Evolutionary conservation across 75 land plant genomes (phyloP).

Genomic region (Pinus taeda): DNA sequence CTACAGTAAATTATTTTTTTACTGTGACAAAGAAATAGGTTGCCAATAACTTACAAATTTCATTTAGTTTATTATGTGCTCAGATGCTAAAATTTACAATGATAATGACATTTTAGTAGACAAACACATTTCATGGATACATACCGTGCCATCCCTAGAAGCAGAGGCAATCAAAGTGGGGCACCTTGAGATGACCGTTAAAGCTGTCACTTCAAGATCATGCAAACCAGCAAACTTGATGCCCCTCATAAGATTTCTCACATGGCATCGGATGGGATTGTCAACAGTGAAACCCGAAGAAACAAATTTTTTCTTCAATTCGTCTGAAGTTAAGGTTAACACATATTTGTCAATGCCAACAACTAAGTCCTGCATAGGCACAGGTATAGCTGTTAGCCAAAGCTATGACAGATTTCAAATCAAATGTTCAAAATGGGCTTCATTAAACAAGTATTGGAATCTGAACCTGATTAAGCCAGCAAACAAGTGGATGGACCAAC

Average conservation of each 20-base stretch:
- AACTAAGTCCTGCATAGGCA: conserved; percentile 19
- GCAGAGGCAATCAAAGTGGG: conserved; percentile 15
- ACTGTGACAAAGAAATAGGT: not conserved
- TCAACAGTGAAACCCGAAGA: conserved; percentile 13
- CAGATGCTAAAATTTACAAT: not conserved
- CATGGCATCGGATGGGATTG: conserved; percentile 14
- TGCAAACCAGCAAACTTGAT: conserved; percentile 12
- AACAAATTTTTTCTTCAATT: not conserved
- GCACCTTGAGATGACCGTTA: conserved; percentile 6
- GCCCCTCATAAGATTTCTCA: conserved; percentile 14
- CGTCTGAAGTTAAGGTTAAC: conserved; percentile 11
- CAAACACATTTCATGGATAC: not conserved
- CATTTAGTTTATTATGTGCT: not conserved
- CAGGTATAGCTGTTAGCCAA: not conserved
- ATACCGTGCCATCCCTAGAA: conserved; percentile 24
- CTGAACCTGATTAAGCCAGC: conserved; percentile 17
- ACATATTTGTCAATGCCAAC: conserved; percentile 27
- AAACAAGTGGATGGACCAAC: conserved; percentile 20
- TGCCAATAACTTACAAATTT: not conserved
- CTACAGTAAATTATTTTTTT: not conserved
- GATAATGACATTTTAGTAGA: not conserved
- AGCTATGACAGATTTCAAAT: not conserved
- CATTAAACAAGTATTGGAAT: conserved; percentile 5
- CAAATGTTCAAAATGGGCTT: not conserved
- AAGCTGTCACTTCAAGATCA: conserved; percentile 20